Evolutionary conservation across 2,329 filamentous ascomycete genomes (phyloP).

Genomic region (Mollisia scopiformis): DNA sequence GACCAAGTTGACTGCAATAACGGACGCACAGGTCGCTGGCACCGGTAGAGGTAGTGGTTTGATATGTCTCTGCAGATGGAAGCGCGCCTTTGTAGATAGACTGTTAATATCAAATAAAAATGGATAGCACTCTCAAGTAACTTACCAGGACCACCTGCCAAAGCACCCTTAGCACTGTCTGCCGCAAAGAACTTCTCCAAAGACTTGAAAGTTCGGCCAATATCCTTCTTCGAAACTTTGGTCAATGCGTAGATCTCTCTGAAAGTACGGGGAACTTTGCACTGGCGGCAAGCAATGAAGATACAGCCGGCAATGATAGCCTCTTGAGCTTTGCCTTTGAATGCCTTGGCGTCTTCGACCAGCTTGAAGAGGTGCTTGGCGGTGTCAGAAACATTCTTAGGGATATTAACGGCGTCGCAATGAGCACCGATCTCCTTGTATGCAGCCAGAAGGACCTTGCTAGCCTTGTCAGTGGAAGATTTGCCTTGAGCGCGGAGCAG

Average conservation of each 20-base stretch:
- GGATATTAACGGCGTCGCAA: conserved; percentile 83
- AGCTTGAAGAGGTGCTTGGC: conserved; percentile 96
- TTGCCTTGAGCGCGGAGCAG: conserved; percentile 85
- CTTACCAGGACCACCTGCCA: conserved; percentile 56
- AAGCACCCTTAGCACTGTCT: conserved; percentile 60
- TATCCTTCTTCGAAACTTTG: conserved; percentile 95
- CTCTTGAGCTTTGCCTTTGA: conserved; percentile 95
- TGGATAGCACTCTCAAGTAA: conserved; percentile 27
- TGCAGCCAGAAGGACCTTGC: conserved; percentile 78
- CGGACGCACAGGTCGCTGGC: conserved; percentile 85
- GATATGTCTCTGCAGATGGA: conserved; percentile 59
- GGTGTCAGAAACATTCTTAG: conserved; percentile 80
- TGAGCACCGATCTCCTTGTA: conserved; percentile 87
- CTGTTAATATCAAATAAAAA: conserved; percentile 35
- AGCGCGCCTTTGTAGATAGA: conserved; percentile 28
- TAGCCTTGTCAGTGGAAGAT: conserved; percentile 78
- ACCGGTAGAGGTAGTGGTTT: conserved; percentile 75
- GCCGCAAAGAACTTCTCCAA: conserved; percentile 86
- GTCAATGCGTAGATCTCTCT: conserved; percentile 93
- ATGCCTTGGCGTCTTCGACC: conserved; percentile 87
- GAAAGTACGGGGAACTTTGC: conserved; percentile 85
- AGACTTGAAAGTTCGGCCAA: conserved; percentile 91
- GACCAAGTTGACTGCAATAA: conserved; percentile 82
- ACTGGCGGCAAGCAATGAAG: conserved; percentile 95
- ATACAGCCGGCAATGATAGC: conserved; percentile 95